phyloP scores from a whole-genome alignment of 2,329 filamentous ascomycete genomes.

The Botrytis byssoidea region DNA sequence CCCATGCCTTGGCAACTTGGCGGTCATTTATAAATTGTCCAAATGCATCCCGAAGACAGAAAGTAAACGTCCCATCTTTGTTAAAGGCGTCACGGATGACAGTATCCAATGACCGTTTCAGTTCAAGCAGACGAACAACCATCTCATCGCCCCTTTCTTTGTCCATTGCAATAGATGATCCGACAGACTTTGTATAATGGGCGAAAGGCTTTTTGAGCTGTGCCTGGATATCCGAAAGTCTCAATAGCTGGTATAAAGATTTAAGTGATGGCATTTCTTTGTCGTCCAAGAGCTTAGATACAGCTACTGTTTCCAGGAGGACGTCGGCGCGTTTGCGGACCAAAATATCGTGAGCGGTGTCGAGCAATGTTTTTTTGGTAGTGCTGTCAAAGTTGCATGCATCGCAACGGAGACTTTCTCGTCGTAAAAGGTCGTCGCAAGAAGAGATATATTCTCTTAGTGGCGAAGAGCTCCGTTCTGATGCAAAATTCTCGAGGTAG shows the following conservation, averaged over 20 bases:
- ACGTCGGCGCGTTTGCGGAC: conserved; percentile 66
- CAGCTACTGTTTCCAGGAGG: conserved; percentile 62
- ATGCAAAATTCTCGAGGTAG: conserved; percentile 70
- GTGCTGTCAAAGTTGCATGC: conserved; percentile 77
- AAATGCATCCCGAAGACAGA: conserved; percentile 81
- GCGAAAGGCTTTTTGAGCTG: conserved; percentile 72
- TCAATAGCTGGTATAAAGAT: conserved; percentile 74
- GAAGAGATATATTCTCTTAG: conserved; percentile 74
- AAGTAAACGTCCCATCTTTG: conserved; percentile 72
- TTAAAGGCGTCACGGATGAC: conserved; percentile 76
- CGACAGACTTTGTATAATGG: conserved; percentile 73
- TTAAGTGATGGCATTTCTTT: conserved; percentile 69
- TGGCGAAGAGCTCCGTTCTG: conserved; percentile 58
- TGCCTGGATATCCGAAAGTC: conserved; percentile 67
- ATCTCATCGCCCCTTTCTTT: conserved; percentile 77
- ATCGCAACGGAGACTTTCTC: conserved; percentile 75
- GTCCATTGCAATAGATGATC: conserved; percentile 76
- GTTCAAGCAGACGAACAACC: conserved; percentile 76
- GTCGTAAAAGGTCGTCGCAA: conserved; percentile 65
- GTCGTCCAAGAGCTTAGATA: conserved; percentile 71
- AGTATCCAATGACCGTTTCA: conserved; percentile 76
- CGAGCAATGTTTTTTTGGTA: conserved; percentile 74
- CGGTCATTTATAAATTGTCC: conserved; percentile 88
- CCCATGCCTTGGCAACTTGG: conserved; percentile 69
- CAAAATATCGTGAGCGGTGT: conserved; percentile 69